Evolutionary conservation across 495 filamentous ascomycete genomes (phyloP).

Genomic region (Daldinia loculata): DNA sequence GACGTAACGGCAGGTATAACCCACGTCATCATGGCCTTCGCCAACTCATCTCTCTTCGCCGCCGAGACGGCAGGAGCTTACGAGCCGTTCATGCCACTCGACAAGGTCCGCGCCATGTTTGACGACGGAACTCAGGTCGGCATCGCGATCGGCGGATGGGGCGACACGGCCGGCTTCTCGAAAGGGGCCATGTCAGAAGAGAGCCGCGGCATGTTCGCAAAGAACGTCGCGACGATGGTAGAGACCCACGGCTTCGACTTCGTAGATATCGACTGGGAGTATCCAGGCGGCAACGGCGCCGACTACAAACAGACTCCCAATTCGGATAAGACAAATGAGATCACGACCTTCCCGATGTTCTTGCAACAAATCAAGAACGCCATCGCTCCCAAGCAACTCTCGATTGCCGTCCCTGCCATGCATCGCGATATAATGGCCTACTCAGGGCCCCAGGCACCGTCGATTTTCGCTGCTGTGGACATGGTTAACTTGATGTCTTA

Average conservation of each 20-base stretch:
- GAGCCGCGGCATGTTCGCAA: conserved; percentile 59
- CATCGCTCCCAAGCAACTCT: conserved; percentile 65
- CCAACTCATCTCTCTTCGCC: conserved; percentile 60
- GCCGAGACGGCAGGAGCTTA: conserved; percentile 52
- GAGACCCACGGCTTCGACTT: conserved; percentile 64
- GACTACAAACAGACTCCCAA: conserved; percentile 65
- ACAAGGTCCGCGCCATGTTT: conserved; percentile 60
- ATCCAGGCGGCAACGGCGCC: conserved; percentile 68
- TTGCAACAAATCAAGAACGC: conserved; percentile 61
- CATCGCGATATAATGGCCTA: conserved; percentile 67
- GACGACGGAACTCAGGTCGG: conserved; percentile 61
- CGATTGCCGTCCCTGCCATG: conserved; percentile 67
- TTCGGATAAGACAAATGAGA: conserved; percentile 60
- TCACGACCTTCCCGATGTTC: conserved; percentile 65
- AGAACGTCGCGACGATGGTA: conserved; percentile 63
- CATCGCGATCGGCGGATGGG: conserved; percentile 71
- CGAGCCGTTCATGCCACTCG: conserved; percentile 59
- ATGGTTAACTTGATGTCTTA: conserved; percentile 74
- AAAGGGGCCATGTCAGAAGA: conserved; percentile 54
- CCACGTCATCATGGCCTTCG: conserved; percentile 67
- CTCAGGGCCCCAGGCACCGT: conserved; percentile 59
- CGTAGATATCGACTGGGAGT: conserved; percentile 73
- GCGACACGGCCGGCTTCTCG: conserved; percentile 64
- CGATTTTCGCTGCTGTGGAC: conserved; percentile 65
- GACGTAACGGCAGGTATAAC: conserved; percentile 51